A percentile compares a stretch with the other conserved stretches of the same genome.
phyloP scores from a whole-genome alignment of 2,329 filamentous ascomycete species.

The Chrysosphaeria jannelii region DNA sequence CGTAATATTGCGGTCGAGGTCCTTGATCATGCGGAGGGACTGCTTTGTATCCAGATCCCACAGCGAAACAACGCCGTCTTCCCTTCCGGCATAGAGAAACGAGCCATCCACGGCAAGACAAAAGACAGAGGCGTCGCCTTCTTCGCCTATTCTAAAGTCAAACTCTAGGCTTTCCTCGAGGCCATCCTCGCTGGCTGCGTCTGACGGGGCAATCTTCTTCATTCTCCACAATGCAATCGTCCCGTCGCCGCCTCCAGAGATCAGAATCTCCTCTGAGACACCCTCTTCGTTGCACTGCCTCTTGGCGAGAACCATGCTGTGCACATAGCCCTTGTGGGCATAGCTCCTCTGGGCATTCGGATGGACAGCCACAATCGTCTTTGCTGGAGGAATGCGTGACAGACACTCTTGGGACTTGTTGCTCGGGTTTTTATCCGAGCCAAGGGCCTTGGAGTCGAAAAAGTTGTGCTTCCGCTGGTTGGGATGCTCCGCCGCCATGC shows the following conservation, averaged over 20 bases:
- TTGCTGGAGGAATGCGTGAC: conserved; percentile 19
- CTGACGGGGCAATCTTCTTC: conserved; percentile 21
- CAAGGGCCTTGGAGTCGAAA: conserved; percentile 72
- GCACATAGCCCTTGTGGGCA: conserved; percentile 84
- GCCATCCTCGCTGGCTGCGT: conserved; percentile 14
- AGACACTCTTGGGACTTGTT: too few species aligned
- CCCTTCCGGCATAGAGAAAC: conserved; percentile 72
- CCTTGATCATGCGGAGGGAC: conserved; percentile 59
- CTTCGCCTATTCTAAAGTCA: too few species aligned
- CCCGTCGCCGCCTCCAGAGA: conserved; percentile 81
- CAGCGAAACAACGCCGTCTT: conserved; percentile 67
- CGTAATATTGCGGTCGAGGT: conserved; percentile 57
- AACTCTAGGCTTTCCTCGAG: conserved; percentile 40
- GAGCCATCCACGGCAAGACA: conserved; percentile 69
- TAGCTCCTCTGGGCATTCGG: conserved; percentile 58
- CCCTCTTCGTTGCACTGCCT: conserved; percentile 37
- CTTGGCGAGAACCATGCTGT: conserved; percentile 71
- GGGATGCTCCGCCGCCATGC: conserved; percentile 37
- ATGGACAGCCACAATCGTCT: conserved; percentile 46
- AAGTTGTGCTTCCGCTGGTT: conserved; percentile 59
- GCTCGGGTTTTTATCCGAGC: conserved; percentile 29
- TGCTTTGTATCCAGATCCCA: conserved; percentile 94
- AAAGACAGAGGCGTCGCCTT: conserved; percentile 33
- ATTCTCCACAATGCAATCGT: conserved; percentile 94
- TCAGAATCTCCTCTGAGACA: conserved; percentile 46